Conservation (phyloP, 169 alveolate species). For the Eimeria tenella region DNA sequence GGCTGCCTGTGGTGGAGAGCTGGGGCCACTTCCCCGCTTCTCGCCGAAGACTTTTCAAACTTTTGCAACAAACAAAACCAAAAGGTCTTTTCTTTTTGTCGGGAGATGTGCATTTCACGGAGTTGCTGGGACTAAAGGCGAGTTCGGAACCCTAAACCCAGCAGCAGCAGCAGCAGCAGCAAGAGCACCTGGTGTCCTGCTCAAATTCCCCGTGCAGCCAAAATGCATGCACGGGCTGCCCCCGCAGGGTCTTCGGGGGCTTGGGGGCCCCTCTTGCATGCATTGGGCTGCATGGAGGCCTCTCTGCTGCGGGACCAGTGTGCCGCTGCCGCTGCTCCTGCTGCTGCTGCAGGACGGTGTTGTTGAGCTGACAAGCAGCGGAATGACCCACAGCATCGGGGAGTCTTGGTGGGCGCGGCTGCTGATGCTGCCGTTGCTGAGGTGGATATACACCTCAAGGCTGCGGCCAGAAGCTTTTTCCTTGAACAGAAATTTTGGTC, state of each 20-base stretch:
- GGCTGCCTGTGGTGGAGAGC: constrained; percentile 81
- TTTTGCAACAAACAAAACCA: constrained; percentile 79
- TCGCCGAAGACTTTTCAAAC: constrained; percentile 67
- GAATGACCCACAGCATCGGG: constrained; percentile 81
- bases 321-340: background rate
- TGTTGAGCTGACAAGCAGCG: constrained; percentile 82
- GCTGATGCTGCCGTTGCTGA: constrained; percentile 58
- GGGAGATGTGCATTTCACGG: constrained; percentile 85
- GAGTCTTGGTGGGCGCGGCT: constrained; percentile 35
- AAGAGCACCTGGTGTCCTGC: too few relatives aligned
- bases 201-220: too few relatives aligned
- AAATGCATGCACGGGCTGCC: too few relatives aligned
- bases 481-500: constrained; percentile 78
- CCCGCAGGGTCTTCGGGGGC: too few relatives aligned
- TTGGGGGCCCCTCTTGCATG: too few relatives aligned
- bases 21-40: constrained; percentile 85
- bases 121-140: constrained; percentile 77
- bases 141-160: background rate
- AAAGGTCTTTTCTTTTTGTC: constrained; percentile 82
- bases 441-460: constrained; percentile 43
- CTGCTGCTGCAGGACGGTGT: constrained; percentile 39
- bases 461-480: constrained; percentile 67
- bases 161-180: too few relatives aligned
- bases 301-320: too few relatives aligned
- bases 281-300: too few relatives aligned